These are phyloP conservation scores for Tylopilus sp. DNA, from an alignment of 1,284 basidiomycete genomes.

Conservation along the genomic window DNA sequence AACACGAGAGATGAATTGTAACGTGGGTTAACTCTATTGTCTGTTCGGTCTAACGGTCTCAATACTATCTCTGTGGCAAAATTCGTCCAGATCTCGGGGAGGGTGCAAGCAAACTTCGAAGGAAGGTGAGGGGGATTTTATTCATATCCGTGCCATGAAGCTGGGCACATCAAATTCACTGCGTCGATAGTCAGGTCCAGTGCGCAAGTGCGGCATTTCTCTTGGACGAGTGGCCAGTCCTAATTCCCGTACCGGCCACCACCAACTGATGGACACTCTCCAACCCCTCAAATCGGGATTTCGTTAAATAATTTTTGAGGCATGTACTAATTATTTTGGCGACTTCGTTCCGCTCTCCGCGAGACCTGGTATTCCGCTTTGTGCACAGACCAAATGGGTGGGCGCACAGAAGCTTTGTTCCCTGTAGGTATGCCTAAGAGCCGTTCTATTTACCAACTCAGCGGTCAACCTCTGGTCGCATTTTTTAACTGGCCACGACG, in stretches of 20 bases:
- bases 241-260: constrained; percentile 23
- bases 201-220: constrained; percentile 11
- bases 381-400: neutral
- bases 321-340: constrained; percentile 8
- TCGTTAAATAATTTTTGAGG: constrained; percentile 10
- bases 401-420: constrained; percentile 5
- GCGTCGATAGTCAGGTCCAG: constrained; percentile 3
- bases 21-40: constrained; percentile 26
- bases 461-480: neutral
- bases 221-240: constrained; percentile 6
- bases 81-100: constrained; percentile 6
- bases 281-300: constrained; percentile 5
- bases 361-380: neutral
- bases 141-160: constrained; percentile 31
- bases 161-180: constrained; percentile 19
- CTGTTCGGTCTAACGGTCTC: constrained; percentile 13
- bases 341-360: constrained; percentile 10
- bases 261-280: constrained; percentile 9
- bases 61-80: constrained; percentile 14
- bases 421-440: constrained; percentile 1
- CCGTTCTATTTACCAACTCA: neutral
- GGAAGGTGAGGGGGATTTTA: constrained; percentile 5
- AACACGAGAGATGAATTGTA: constrained; percentile 42
- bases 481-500: neutral
- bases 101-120: constrained; percentile 3